Evolutionary conservation across 345 rosid genomes (phyloP), one percentile per base, ranked within the genome.

Genomic region (Nephelium lappaceum): DNA sequence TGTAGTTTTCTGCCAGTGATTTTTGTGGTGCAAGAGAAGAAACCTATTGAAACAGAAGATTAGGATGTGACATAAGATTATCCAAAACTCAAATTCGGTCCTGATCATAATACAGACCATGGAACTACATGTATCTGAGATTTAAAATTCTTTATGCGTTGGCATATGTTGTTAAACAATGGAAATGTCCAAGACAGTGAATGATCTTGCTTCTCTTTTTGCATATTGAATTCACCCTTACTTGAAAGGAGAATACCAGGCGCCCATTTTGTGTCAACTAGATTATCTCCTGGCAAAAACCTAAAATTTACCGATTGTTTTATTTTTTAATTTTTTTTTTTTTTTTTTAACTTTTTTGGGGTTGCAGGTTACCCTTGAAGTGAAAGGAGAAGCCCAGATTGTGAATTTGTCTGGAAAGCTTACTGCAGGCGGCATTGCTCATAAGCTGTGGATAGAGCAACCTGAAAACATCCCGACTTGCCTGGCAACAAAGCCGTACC

Each of bases 381-480:
- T 94, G 87, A 94, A 91, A 84, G 98, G 97, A 63, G 98, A 94
- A 83, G 49, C 87, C 5, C 98, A 94, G 84, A 84, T 93, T 39
- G 12, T 79, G 92, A 94, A 91, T 77, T 88, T 96, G 72, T 84
- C 91, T 5, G 97, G 93, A 81, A 94, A 89, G 89, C 85, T 96
- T 60, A 86, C 62, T 15, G 86, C 77, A 11, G 92, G 85, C 58
- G 97, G 91, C 12, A 87, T 96, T 84, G 87, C 83, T 65, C 91
- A 94, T 81, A 91, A 89, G 86, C 77, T 94, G 55, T 96, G 99
- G 99, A 86, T 84, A 25, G 98, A 96, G 68, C 97, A 94, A 18
- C 98, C 99, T 9, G 99, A 96, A 82, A 93, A 91, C 80, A 76
- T 91, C 3, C 95, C 99, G 14, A 94, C 99, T 11, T 94, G 97